These are phyloP conservation scores for Tylopilus rubrobrunneus DNA, from an alignment of 768 basidiomycete species.

Conservation along the genomic window DNA sequence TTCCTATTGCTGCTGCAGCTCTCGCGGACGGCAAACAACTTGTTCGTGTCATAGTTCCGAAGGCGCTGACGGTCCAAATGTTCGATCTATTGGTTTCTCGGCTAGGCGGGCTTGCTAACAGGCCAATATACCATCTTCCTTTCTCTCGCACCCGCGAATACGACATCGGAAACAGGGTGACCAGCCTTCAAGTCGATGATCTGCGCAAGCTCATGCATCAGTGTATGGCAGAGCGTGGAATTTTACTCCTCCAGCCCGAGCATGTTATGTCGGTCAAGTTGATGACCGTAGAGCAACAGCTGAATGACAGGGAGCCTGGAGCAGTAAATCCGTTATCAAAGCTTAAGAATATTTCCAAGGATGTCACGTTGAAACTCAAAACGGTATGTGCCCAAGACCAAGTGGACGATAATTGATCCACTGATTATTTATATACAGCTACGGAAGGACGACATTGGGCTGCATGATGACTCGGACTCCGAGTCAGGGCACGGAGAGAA, in stretches of 20 bases:
- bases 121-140: slow-evolving; percentile 39
- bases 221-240: slow-evolving; percentile 20
- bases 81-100: slow-evolving; percentile 41
- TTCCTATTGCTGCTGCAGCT: too few relatives aligned
- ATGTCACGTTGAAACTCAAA: background rate
- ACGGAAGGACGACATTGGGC: too few relatives aligned
- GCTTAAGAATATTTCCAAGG: background rate
- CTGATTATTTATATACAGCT: too few relatives aligned
- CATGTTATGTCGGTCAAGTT: slow-evolving; percentile 48
- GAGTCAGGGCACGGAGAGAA: too few relatives aligned
- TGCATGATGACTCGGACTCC: too few relatives aligned
- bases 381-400: too few relatives aligned
- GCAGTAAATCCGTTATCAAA: slow-evolving; percentile 1
- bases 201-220: slow-evolving; percentile 31
- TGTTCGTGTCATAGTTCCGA: too few relatives aligned
- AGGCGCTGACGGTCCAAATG: slow-evolving; percentile 15
- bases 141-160: slow-evolving; percentile 36
- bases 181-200: slow-evolving; percentile 7
- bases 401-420: too few relatives aligned
- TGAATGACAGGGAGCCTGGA: background rate
- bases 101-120: slow-evolving; percentile 28
- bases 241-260: slow-evolving; percentile 47
- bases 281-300: slow-evolving; percentile 17
- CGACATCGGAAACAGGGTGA: background rate
- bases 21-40: too few relatives aligned